Conservation (phyloP, 1,139 yeast species). For the Taphrina confusa region DNA sequence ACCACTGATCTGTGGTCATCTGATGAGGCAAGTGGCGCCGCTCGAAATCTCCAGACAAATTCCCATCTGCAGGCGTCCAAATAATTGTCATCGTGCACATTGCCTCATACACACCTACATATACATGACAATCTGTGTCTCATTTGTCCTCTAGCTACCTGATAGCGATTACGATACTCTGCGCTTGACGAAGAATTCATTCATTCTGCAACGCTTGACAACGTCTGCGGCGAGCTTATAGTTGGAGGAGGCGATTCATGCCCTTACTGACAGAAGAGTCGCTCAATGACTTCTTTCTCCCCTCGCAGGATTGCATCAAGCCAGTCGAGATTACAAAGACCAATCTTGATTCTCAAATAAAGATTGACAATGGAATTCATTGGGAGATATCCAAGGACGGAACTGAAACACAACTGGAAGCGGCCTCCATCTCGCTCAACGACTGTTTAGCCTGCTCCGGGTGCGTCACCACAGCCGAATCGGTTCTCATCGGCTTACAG, state of each 20-base stretch:
- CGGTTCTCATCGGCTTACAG: conserved; percentile 85
- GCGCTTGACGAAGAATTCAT: too few species aligned
- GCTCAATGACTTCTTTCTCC: conserved; percentile 87
- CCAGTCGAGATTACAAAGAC: conserved; percentile 53
- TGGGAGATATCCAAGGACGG: conserved; percentile 52
- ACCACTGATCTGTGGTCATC: too few species aligned
- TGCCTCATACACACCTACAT: too few species aligned
- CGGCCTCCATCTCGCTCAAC: conserved; percentile 84
- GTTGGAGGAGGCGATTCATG: conserved; percentile 18
- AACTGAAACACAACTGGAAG: conserved; percentile 56
- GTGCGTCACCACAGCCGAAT: conserved; percentile 95
- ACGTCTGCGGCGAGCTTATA: conserved; percentile 2
- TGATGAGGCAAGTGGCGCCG: too few species aligned
- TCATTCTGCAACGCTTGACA: neutral
- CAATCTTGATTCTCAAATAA: conserved; percentile 57
- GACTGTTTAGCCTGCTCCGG: conserved; percentile 98
- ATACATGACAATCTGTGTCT: too few species aligned
- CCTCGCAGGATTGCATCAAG: conserved; percentile 92
- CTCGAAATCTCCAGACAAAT: too few species aligned
- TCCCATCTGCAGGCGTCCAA: too few species aligned
- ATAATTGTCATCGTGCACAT: too few species aligned
- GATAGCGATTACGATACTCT: too few species aligned
- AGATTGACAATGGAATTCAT: conserved; percentile 68
- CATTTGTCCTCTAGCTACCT: too few species aligned
- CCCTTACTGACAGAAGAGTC: conserved; percentile 31